Evolutionary conservation across 2,329 filamentous ascomycete species (phyloP), one percentile per base, ranked within the genome.

Genomic region (Colletotrichum sp.): DNA sequence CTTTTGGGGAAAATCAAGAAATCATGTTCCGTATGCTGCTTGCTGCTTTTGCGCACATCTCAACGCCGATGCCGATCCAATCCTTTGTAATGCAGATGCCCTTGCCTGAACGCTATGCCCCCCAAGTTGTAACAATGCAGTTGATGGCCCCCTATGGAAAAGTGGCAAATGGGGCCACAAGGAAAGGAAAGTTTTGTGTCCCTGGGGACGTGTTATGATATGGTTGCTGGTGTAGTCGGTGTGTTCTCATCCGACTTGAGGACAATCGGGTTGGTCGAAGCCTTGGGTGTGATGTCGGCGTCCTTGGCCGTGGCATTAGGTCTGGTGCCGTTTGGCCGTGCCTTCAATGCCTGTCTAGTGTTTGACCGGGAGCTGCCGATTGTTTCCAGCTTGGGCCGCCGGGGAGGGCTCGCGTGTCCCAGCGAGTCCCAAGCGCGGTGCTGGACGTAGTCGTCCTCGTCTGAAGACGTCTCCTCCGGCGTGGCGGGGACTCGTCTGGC

Each of bases 301-400:
- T 71, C 68, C 29, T 66, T 73, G 2, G 24, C 18, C 16, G 21
- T 47, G 21, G 34, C 55, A 7, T 58, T 27, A 38, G 75, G 66
- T 59, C 58, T 75, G 51, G 66, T 73, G 63, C 74, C 74, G 27
- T 70, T 75, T 21, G 73, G 73, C 43, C 66, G 73, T 63, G 47
- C 82, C 18, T 80, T 81, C 62, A 78, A 74, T 62, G 79, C 77
- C 27, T 79, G 78, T 57, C 78, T 80, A 72, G 77, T 78, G 34
- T 76, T 76, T 29, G 80, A 80, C 51, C 85, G 82, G 21, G 83
- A 84, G 80, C 87, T 87, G 64, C 82, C 73, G 21, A 88, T 88
- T 12, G 87, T 88, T 71, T 86, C 83, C 43, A 89, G 80, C 77
- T 84, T 86, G 6, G 86, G 86, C 59, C 85, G 82, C 74, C 84